These are phyloP conservation scores for Aspergillus cejpii DNA, from an alignment of 2,329 filamentous ascomycete genomes.

Conservation along the genomic window DNA sequence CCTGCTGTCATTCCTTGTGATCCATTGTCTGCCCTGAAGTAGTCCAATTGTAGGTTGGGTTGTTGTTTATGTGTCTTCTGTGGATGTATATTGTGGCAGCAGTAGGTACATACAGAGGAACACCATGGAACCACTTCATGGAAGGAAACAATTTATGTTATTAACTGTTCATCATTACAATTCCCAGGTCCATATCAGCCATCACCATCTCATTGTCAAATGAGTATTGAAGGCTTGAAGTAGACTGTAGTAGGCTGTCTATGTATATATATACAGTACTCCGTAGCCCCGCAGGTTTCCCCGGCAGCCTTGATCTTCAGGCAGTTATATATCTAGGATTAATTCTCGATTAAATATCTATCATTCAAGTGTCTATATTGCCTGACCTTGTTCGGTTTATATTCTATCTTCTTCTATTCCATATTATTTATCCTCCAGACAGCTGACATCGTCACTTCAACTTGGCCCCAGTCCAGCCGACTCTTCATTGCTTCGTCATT, in stretches of 20 bases:
- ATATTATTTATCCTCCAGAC: no score
- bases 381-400: no score
- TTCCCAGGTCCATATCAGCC: no score
- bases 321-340: no score
- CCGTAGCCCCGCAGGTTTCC: background rate
- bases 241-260: no score
- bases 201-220: background rate
- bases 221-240: background rate
- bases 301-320: background rate
- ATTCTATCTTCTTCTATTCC: no score
- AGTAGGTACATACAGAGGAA: background rate
- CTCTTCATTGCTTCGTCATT: conserved; percentile 5
- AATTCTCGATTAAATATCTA: no score
- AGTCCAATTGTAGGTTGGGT: background rate
- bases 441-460: background rate
- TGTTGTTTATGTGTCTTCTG: background rate
- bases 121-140: no score
- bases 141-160: no score
- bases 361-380: no score
- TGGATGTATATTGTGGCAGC: background rate
- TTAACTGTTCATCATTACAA: no score
- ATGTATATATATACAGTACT: no score
- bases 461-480: background rate
- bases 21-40: background rate
- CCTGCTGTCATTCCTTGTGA: background rate